A percentile compares a stretch with the other conserved stretches of the same genome.
Evolutionary conservation across 2,329 filamentous ascomycete genomes (phyloP).

Genomic region (Shiraia bambusicola): DNA sequence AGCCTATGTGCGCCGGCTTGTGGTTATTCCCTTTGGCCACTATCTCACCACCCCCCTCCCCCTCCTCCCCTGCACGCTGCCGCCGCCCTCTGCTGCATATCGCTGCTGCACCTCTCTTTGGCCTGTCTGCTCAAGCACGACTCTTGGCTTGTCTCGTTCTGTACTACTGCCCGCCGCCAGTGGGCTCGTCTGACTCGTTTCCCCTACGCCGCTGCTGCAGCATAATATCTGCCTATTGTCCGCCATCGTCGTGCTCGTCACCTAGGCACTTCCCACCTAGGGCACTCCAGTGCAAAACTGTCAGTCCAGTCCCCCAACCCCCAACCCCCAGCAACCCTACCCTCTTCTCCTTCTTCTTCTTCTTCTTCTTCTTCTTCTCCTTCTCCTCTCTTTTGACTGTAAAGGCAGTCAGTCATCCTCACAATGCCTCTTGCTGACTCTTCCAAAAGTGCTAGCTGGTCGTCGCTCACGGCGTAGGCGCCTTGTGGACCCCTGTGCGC

Average conservation of each 20-base stretch:
- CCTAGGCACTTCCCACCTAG: slow-evolving; percentile 35
- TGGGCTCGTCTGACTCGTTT: slow-evolving; percentile 31
- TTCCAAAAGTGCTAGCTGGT: slow-evolving; percentile 22
- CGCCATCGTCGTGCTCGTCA: slow-evolving; percentile 27
- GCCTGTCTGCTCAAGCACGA: slow-evolving; percentile 19
- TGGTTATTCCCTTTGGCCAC: slow-evolving; percentile 24
- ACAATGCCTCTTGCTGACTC: slow-evolving; percentile 22
- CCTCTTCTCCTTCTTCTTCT: slow-evolving; percentile 4
- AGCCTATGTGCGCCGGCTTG: slow-evolving; percentile 22
- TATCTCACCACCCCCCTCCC: too few relatives aligned
- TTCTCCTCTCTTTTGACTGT: too few relatives aligned
- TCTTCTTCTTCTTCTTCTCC: neutral
- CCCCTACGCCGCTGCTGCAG: slow-evolving; percentile 38
- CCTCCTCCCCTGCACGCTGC: slow-evolving; percentile 21
- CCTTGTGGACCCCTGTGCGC: slow-evolving; percentile 19
- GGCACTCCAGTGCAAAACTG: slow-evolving; percentile 20
- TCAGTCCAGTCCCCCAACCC: slow-evolving; percentile 20
- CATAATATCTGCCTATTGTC: slow-evolving; percentile 36
- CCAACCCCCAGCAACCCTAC: slow-evolving; percentile 22
- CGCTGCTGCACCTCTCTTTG: slow-evolving; percentile 34
- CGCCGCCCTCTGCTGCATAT: slow-evolving; percentile 20
- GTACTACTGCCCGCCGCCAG: slow-evolving; percentile 24
- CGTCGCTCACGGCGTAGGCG: slow-evolving; percentile 24
- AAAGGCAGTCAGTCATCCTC: slow-evolving; percentile 3
- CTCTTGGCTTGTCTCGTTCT: slow-evolving; percentile 28